phyloP scores from a whole-genome alignment of 805 yeast genomes.

The Candida suzukii region DNA sequence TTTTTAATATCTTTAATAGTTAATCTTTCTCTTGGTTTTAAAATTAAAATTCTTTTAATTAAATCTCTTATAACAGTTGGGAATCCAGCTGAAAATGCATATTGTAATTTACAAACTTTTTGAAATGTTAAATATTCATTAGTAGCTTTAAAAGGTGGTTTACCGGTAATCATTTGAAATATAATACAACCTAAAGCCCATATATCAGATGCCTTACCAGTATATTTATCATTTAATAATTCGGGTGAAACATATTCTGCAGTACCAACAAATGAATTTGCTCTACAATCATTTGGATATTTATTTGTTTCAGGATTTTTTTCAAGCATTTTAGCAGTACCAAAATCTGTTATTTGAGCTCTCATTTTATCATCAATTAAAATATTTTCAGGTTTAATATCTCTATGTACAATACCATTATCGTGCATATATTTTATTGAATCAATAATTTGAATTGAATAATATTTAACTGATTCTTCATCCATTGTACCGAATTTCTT shows the following conservation, averaged over 20 bases:
- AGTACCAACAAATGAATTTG: constrained; percentile 80
- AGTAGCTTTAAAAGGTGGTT: constrained; percentile 76
- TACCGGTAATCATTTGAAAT: constrained; percentile 59
- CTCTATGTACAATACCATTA: constrained; percentile 75
- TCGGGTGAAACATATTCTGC: constrained; percentile 85
- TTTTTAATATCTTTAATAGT: constrained; percentile 48
- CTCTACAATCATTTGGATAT: constrained; percentile 61
- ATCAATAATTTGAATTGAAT: constrained; percentile 67
- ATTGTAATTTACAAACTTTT: constrained; percentile 72
- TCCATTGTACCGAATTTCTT: constrained; percentile 64
- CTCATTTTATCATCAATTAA: constrained; percentile 53
- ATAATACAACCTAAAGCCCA: constrained; percentile 60
- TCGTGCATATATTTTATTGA: constrained; percentile 67
- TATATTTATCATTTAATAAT: constrained; percentile 61
- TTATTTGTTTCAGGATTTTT: constrained; percentile 34
- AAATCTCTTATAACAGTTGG: constrained; percentile 68
- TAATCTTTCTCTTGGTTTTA: constrained; percentile 58
- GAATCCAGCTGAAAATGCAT: constrained; percentile 80
- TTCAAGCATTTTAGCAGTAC: constrained; percentile 74
- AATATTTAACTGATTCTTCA: constrained; percentile 62
- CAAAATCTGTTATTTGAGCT: constrained; percentile 74
- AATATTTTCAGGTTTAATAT: constrained; percentile 79
- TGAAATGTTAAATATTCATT: constrained; percentile 79
- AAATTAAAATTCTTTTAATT: constrained; percentile 58
- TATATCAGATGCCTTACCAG: constrained; percentile 53